These are phyloP conservation scores for Fonsecaea nubica DNA, from an alignment of 2,329 filamentous ascomycete species.

Conservation along the genomic window DNA sequence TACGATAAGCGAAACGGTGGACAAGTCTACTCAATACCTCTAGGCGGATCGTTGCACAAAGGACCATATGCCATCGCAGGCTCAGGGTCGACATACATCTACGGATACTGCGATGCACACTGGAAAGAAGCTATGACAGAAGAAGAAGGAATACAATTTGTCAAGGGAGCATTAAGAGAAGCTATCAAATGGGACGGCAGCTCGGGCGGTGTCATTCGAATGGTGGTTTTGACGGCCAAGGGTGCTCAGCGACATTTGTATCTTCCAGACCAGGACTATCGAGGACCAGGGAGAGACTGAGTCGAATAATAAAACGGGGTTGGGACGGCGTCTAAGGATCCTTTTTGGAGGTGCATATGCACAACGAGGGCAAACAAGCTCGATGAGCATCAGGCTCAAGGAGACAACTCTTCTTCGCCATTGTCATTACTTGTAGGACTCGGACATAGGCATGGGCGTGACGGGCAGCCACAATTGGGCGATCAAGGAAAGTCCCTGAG, in stretches of 20 bases:
- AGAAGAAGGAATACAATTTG: constrained; percentile 86
- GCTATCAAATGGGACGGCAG: constrained; percentile 99
- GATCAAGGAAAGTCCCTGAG: neutral
- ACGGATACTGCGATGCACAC: constrained; percentile 96
- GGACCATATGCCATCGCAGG: constrained; percentile 94
- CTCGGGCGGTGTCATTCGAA: constrained; percentile 95
- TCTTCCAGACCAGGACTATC: constrained; percentile 89
- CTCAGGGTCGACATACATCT: constrained; percentile 98
- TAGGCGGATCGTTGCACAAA: constrained; percentile 97
- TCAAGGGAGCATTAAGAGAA: constrained; percentile 87
- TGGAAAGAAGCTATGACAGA: constrained; percentile 96
- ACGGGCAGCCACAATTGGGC: neutral
- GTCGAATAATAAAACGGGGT: neutral
- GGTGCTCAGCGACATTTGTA: constrained; percentile 94
- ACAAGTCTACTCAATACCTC: constrained; percentile 95
- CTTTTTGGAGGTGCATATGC: constrained; percentile 35
- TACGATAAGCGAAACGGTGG: constrained; percentile 95
- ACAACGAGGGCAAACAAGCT: constrained; percentile 21
- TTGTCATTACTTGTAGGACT: neutral
- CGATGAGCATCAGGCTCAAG: neutral
- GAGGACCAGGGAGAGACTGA: constrained; percentile 67
- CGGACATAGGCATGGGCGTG: neutral
- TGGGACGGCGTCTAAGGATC: constrained; percentile 41
- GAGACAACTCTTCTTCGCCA: neutral
- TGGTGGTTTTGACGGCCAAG: constrained; percentile 91